These are phyloP conservation scores for Aphanomyces euteiches DNA, from an alignment of 352 stramenopile genomes.

Conservation along the genomic window DNA sequence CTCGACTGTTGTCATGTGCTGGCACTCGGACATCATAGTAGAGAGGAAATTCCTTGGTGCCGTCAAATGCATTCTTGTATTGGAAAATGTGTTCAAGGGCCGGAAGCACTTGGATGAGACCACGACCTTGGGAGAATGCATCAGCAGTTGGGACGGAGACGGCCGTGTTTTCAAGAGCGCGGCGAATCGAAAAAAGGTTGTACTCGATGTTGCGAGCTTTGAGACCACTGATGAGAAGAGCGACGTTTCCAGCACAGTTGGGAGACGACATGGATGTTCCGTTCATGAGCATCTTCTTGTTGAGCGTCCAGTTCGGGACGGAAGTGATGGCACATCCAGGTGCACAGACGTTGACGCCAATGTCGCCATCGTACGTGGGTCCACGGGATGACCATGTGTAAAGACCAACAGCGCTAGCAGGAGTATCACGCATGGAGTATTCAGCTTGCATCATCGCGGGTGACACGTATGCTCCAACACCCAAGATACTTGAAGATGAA, in stretches of 20 bases:
- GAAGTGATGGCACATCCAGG: slow-evolving; percentile 92
- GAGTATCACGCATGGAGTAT: slow-evolving; percentile 78
- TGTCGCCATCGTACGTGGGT: slow-evolving; percentile 87
- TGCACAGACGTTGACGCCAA: slow-evolving; percentile 90
- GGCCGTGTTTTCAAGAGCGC: slow-evolving; percentile 84
- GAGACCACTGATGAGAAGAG: slow-evolving; percentile 88
- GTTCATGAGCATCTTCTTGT: slow-evolving; percentile 96
- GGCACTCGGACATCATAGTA: slow-evolving; percentile 39
- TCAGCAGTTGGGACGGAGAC: slow-evolving; percentile 59
- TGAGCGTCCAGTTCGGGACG: slow-evolving; percentile 94
- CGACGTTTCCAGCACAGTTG: slow-evolving; percentile 91
- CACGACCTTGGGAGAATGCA: slow-evolving; percentile 70
- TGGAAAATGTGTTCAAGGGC: slow-evolving; percentile 62
- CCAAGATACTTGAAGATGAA: slow-evolving; percentile 84
- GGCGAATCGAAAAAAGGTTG: slow-evolving; percentile 84
- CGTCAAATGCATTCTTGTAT: slow-evolving; percentile 57
- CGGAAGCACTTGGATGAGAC: slow-evolving; percentile 74
- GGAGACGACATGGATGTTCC: slow-evolving; percentile 96
- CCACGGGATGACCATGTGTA: slow-evolving; percentile 93
- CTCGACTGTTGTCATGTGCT: slow-evolving; percentile 47
- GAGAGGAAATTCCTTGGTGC: slow-evolving; percentile 53
- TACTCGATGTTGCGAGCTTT: slow-evolving; percentile 78
- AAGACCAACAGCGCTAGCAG: slow-evolving; percentile 30
- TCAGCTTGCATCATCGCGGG: slow-evolving; percentile 91
- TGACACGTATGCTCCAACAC: slow-evolving; percentile 93